phyloP scores from a whole-genome alignment of 148 eudicot genomes.

The Linanthus parryae region DNA sequence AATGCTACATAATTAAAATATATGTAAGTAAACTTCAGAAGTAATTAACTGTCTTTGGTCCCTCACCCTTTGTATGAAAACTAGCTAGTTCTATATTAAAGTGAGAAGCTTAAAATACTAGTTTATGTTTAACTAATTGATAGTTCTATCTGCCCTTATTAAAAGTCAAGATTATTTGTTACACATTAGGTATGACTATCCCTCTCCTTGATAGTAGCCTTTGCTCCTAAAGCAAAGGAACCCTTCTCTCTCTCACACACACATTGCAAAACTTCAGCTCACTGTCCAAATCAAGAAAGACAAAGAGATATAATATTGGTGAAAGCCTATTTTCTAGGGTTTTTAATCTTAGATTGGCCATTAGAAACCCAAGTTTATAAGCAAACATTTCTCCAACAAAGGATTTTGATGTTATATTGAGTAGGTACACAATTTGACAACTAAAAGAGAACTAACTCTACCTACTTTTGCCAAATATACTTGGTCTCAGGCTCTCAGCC shows the following conservation, averaged over 20 bases:
- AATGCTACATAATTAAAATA: no score
- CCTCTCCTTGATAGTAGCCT: not conserved
- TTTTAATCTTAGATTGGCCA: not conserved
- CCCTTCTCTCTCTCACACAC: not conserved
- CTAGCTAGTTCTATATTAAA: no score
- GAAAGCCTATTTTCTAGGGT: not conserved
- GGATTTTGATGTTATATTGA: constrained; percentile 3
- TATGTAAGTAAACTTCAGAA: no score
- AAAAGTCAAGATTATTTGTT: constrained; percentile 10
- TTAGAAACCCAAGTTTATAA: constrained; percentile 6
- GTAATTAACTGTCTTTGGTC: no score
- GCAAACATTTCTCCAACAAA: constrained; percentile 5
- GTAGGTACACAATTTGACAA: constrained; percentile 10
- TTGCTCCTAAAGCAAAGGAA: not conserved
- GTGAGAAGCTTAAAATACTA: not conserved
- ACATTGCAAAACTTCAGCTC: not conserved
- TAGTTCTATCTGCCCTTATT: constrained; percentile 8
- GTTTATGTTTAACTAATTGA: constrained; percentile 8
- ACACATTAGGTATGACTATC: constrained; percentile 12
- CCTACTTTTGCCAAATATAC: constrained; percentile 12
- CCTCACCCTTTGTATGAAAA: no score
- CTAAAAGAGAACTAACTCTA: constrained; percentile 7
- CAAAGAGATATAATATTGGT: not conserved
- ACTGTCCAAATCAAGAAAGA: not conserved
- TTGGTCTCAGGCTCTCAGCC: no score